A percentile compares a stretch with the other conserved stretches of the same genome.
Conservation (phyloP, 148 eudicot species). For the Euryodendron excelsum region DNA sequence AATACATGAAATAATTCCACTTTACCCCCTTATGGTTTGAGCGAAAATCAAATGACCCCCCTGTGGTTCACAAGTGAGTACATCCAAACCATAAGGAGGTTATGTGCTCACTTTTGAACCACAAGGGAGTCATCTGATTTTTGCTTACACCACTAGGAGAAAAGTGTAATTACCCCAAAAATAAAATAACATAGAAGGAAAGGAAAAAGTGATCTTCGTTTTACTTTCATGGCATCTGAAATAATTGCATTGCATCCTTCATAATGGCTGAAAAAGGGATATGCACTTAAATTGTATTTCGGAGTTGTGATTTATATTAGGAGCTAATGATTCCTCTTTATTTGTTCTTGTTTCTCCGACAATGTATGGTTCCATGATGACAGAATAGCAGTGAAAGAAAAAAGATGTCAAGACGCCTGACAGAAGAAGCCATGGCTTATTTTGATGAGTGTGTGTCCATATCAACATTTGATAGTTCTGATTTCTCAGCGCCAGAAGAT, state of each 20-base stretch:
- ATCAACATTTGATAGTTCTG: constrained; percentile 95
- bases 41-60: too few species aligned
- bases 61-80: too few species aligned
- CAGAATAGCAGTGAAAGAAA: constrained; percentile 86
- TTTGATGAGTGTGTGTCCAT: constrained; percentile 98
- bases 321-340: neutral
- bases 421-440: constrained; percentile 91
- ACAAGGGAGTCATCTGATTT: too few species aligned
- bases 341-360: neutral
- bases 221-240: neutral
- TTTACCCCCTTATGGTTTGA: too few species aligned
- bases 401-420: constrained; percentile 68
- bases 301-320: neutral
- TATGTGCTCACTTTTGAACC: too few species aligned
- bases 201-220: neutral
- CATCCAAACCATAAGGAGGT: too few species aligned
- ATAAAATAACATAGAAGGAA: neutral
- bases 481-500: constrained; percentile 92
- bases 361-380: neutral
- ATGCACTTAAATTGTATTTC: neutral
- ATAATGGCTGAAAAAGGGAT: neutral
- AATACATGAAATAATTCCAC: too few species aligned
- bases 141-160: too few species aligned
- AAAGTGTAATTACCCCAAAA: too few species aligned
- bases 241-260: neutral